A percentile compares a stretch with the other conserved stretches of the same genome.
phyloP scores from a whole-genome alignment of 805 yeast species.

The Monosporozyma yasuniensis region DNA sequence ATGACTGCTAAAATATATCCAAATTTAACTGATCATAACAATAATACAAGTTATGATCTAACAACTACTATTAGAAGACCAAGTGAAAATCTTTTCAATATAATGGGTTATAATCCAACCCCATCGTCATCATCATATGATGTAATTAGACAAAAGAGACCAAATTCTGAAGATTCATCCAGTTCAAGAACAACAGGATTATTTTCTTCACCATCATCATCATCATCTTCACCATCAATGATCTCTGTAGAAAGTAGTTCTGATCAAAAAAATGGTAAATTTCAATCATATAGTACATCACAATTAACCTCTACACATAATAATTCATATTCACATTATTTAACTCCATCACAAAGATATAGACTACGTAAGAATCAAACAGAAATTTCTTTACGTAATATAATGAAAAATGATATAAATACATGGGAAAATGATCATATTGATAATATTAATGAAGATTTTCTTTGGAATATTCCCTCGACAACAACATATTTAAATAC shows the following conservation, averaged over 20 bases:
- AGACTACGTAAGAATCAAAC: conserved; percentile 31
- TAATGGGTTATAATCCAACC: background rate
- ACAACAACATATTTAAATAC: conserved; percentile 19
- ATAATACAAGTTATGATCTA: background rate
- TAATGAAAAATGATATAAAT: conserved; percentile 27
- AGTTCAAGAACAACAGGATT: conserved; percentile 21
- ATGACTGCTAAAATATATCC: background rate
- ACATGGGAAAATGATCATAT: conserved; percentile 18
- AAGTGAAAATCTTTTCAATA: conserved; percentile 1
- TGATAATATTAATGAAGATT: conserved; percentile 10
- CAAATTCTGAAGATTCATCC: conserved; percentile 24
- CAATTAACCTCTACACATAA: too few species aligned
- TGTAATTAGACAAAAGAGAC: conserved; percentile 9
- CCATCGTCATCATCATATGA: background rate
- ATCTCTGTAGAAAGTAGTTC: background rate
- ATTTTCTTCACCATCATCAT: conserved; percentile 12
- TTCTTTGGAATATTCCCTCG: conserved; percentile 45
- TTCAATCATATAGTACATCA: background rate
- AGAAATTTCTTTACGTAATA: conserved; percentile 22
- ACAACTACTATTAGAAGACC: conserved; percentile 1
- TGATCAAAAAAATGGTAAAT: background rate
- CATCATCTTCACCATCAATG: background rate
- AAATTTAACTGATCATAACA: background rate
- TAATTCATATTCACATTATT: conserved; percentile 6
- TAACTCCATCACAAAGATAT: conserved; percentile 36